Conservation (phyloP, 1,284 basidiomycete species). For the Ceratobasidium sp. region DNA sequence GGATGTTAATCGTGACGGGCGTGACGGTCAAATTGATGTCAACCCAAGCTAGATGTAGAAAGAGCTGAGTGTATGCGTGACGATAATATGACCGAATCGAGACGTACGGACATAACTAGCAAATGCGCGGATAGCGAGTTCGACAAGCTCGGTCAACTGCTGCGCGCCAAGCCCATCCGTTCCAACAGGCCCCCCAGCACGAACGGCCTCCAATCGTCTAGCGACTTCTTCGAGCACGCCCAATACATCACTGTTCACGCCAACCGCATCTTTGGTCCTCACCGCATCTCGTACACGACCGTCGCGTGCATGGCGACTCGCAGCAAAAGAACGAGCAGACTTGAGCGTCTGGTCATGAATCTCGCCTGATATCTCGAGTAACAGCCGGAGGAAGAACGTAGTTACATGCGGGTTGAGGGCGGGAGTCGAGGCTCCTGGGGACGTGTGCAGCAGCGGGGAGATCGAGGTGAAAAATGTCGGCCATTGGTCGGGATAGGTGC, state of each 20-base stretch:
- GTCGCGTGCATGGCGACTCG: slow-evolving; percentile 78
- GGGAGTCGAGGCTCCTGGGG: slow-evolving; percentile 52
- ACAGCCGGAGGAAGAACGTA: slow-evolving; percentile 84
- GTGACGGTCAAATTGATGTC: slow-evolving; percentile 97
- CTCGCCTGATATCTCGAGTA: slow-evolving; percentile 91
- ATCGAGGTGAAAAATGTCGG: slow-evolving; percentile 82
- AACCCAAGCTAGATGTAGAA: slow-evolving; percentile 80
- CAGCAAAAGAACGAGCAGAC: slow-evolving; percentile 75
- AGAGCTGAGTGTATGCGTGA: slow-evolving; percentile 31
- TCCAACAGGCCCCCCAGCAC: slow-evolving; percentile 56
- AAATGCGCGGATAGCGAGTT: slow-evolving; percentile 89
- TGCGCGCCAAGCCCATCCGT: slow-evolving; percentile 59
- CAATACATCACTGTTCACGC: slow-evolving; percentile 88
- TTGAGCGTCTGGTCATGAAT: slow-evolving; percentile 91
- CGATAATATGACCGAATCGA: not conserved
- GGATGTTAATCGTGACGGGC: slow-evolving; percentile 82
- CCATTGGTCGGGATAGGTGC: slow-evolving; percentile 86
- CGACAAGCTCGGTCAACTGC: slow-evolving; percentile 79
- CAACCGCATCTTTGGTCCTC: slow-evolving; percentile 80
- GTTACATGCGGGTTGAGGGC: slow-evolving; percentile 81
- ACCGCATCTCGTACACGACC: slow-evolving; percentile 87
- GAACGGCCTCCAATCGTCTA: slow-evolving; percentile 56
- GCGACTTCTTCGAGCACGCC: slow-evolving; percentile 74
- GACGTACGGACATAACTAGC: slow-evolving; percentile 94
- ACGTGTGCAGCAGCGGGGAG: slow-evolving; percentile 72